Conservation (phyloP, 2,329 filamentous ascomycete genomes). For the Monilinia polystroma region DNA sequence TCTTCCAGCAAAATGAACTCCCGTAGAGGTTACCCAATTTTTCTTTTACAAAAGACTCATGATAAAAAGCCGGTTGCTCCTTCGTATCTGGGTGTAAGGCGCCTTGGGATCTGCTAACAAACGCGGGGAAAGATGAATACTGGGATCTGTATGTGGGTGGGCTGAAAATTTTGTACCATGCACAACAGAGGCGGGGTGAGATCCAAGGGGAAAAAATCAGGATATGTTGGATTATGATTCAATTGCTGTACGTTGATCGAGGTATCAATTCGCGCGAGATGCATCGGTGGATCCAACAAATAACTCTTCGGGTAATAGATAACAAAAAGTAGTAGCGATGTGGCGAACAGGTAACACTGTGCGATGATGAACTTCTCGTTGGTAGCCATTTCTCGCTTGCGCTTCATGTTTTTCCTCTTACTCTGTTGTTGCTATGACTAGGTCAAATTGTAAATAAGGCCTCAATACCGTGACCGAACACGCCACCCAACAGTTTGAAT, state of each 20-base stretch:
- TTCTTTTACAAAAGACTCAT: not conserved
- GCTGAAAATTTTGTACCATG: conserved; percentile 16
- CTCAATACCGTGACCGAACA: conserved; percentile 6
- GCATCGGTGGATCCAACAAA: conserved; percentile 13
- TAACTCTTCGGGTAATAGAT: not conserved
- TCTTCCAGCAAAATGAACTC: conserved; percentile 2
- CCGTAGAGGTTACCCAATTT: not conserved
- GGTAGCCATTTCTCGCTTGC: conserved; percentile 11
- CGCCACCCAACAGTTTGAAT: conserved; percentile 12
- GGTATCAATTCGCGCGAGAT: not conserved
- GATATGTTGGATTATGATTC: conserved; percentile 14
- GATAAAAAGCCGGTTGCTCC: conserved; percentile 2
- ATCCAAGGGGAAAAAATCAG: conserved; percentile 2
- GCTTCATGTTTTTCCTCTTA: conserved; percentile 3
- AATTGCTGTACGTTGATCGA: conserved; percentile 2
- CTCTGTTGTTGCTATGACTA: conserved; percentile 8
- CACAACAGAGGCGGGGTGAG: conserved; percentile 19
- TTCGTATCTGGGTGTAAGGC: conserved; percentile 12
- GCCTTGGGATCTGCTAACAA: conserved; percentile 6
- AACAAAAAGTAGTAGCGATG: not conserved
- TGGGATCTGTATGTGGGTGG: conserved; percentile 5
- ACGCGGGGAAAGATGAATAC: conserved; percentile 20
- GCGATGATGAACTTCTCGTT: not conserved
- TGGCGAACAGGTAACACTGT: conserved; percentile 5
- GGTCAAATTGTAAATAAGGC: not conserved